Evolutionary conservation across 202 grass and related monocot genomes (phyloP), one percentile per base, ranked within the genome.

Genomic region (Schoenoplectus tabernaemontani): DNA sequence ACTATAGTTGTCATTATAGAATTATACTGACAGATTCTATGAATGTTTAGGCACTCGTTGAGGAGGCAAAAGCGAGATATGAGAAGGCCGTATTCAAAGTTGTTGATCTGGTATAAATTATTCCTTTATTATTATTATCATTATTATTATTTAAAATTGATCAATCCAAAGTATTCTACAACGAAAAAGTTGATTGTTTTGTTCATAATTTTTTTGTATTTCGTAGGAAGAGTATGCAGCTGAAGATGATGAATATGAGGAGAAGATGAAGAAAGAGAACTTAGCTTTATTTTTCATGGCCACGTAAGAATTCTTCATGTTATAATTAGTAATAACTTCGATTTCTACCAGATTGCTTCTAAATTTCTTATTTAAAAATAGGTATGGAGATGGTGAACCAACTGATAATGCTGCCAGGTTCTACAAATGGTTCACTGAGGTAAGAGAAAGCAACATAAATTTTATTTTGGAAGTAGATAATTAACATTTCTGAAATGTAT

Each of bases 371-470:
- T 43, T 9, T 80, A 13, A 57, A 24, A 53, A 26, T 44, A 97
- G 94, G 74, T 97, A 93, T 33, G 94, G 94, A 82, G 94, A 97
- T 86, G 94, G 94, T 70, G 94, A 97, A 82, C 94, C 94, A 3
- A 97, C 91, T 16, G 94, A 97, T 86, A 93, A 97, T 81, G 94
- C 94, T 78, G 89, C 89, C 59, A 90, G 91, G 67, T 97, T 97
- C 70, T 97, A 90, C 46, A 93, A 92, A 93, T 97, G 94, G 94
- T 97, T 97, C 69, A 89, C 89, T 0, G 94, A 97, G 82, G 86
- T 88, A 51, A 20, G 28, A 34, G 34, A 78, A 56, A 54, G 11
- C 48, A 59, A 22, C 38, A 17, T 61, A n/a, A n/a, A 77, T n/a
- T n/a, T n/a, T n/a, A n/a, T n/a, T n/a, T n/a, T n/a, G n/a, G n/a